Base-by-base conservation (phyloP, 805 yeast genomes). In the Cyberlindnera galapagoensis region DNA sequence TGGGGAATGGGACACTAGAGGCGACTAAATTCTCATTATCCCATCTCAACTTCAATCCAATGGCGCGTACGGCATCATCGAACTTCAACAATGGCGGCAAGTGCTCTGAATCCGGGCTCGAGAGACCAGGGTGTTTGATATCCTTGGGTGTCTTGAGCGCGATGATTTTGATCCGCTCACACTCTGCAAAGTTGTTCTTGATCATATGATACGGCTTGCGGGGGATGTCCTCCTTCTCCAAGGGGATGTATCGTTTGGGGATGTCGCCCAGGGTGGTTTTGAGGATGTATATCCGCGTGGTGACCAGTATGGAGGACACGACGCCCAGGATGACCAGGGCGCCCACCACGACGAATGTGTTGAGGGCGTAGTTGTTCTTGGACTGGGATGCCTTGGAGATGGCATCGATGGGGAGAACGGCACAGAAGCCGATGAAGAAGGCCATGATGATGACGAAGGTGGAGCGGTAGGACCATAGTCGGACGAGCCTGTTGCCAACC, bases 381-480 rank as follows among this genome's bases (percentile, higher is more conserved):
- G 80, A 66, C 43, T 74, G 71, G 2, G 71, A 62, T 6, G 77
- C 71, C 47, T 71, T 78, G 1, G 67, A 65, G 38, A 87, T 75
- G 19, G 86, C 75, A 56, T 90, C 97, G 11, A 86, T 71, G 0
- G 94, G 94, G 1, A 90, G 63, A 7, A 81, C 82, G 2, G 83
- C 63, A 18, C 77, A 62, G 34, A 87, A 71, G 1, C 77, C 84
- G 14, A 81, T 45, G 34, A 70, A 60, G 1, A 66, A 42, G 3
- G 60, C 38, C 31, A 67, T 39, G 18, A 69, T 52, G 9, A 72
- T 45, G 18, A 63, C 48, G 30, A 66, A 55, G 14, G 74, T 63
- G 15, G 63, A 51, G 10, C 69, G 63, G 35, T 71, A 71, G 10
- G 65, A 48, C 74, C 74, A 71, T 36, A 46, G 35, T 24, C 41